These are phyloP conservation scores for Xylaria sp. DNA, from an alignment of 2,329 filamentous ascomycete species.

Conservation along the genomic window DNA sequence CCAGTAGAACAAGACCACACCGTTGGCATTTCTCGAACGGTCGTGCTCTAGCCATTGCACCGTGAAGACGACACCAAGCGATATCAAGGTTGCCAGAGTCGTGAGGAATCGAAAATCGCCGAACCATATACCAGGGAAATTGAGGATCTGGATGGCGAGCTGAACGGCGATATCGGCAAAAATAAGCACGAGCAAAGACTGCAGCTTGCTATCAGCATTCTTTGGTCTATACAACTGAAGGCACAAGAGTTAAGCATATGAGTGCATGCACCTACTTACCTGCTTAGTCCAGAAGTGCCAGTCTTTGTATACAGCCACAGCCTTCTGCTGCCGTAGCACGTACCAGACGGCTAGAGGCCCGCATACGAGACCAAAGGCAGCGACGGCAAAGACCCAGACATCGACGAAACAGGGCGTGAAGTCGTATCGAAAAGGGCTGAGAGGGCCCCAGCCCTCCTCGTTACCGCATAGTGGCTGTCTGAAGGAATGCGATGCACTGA, in stretches of 20 bases:
- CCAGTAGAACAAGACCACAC: slow-evolving; percentile 91
- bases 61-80: slow-evolving; percentile 74
- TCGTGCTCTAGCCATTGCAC: slow-evolving; percentile 89
- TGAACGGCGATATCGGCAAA: slow-evolving; percentile 73
- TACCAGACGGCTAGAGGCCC: slow-evolving; percentile 82
- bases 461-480: slow-evolving; percentile 84
- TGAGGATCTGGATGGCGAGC: slow-evolving; percentile 75
- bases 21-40: slow-evolving; percentile 82
- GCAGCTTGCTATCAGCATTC: slow-evolving; percentile 9
- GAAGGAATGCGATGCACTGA: slow-evolving; percentile 55
- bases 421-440: slow-evolving; percentile 87
- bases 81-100: slow-evolving; percentile 72
- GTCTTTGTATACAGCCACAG: slow-evolving; percentile 74
- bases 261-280: slow-evolving; percentile 58
- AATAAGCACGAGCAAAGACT: slow-evolving; percentile 54
- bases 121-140: slow-evolving; percentile 72
- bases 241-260: neutral
- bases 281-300: slow-evolving; percentile 94
- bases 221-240: neutral
- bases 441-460: slow-evolving; percentile 90
- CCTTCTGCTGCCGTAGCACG: slow-evolving; percentile 71
- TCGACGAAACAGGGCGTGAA: slow-evolving; percentile 98
- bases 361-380: slow-evolving; percentile 77
- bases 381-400: slow-evolving; percentile 80
- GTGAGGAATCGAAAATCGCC: slow-evolving; percentile 88